phyloP scores from a whole-genome alignment of 2,329 filamentous ascomycete genomes.

The Ploettnerulaceae sp. region DNA sequence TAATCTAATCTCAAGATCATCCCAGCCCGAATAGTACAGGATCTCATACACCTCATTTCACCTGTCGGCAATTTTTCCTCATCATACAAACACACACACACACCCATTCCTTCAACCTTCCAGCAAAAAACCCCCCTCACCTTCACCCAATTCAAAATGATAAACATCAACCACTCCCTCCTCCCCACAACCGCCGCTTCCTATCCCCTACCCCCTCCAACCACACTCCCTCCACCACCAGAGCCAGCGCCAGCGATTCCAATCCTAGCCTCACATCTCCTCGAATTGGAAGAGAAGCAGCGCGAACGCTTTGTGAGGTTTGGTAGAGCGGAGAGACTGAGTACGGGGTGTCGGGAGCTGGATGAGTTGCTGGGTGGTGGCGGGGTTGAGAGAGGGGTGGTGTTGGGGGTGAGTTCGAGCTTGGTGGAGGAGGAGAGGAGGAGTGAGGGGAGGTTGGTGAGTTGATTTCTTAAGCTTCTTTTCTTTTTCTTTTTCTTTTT shows the following conservation, averaged over 20 bases:
- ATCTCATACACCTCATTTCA: background rate
- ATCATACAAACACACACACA: background rate
- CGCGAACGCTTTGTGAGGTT: conserved; percentile 13
- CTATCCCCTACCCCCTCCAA: too few relatives aligned
- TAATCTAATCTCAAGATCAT: background rate
- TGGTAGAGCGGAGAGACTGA: conserved; percentile 16
- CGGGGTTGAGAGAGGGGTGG: conserved; percentile 19
- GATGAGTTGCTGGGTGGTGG: conserved; percentile 28
- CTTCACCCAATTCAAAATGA: conserved; percentile 13
- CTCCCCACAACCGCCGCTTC: too few relatives aligned
- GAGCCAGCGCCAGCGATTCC: conserved; percentile 18
- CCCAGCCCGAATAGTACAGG: too few relatives aligned
- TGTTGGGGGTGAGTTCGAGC: conserved; percentile 32
- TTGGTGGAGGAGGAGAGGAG: conserved; percentile 24
- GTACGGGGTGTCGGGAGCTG: conserved; percentile 25
- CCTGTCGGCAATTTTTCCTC: background rate
- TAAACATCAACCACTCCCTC: conserved; percentile 12
- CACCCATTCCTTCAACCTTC: background rate
- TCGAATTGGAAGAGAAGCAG: conserved; percentile 25
- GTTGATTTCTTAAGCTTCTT: conserved; percentile 14
- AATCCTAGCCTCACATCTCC: conserved; percentile 25
- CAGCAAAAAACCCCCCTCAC: conserved; percentile 22
- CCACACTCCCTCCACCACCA: conserved; percentile 29
- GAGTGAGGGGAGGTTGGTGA: conserved; percentile 28
- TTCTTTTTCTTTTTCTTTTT: background rate